Percentiles rank a stretch among this genome's conserved stretches.
Evolutionary conservation across 2,329 filamentous ascomycete species (phyloP).

Genomic region (Arthrinium puccinioides): DNA sequence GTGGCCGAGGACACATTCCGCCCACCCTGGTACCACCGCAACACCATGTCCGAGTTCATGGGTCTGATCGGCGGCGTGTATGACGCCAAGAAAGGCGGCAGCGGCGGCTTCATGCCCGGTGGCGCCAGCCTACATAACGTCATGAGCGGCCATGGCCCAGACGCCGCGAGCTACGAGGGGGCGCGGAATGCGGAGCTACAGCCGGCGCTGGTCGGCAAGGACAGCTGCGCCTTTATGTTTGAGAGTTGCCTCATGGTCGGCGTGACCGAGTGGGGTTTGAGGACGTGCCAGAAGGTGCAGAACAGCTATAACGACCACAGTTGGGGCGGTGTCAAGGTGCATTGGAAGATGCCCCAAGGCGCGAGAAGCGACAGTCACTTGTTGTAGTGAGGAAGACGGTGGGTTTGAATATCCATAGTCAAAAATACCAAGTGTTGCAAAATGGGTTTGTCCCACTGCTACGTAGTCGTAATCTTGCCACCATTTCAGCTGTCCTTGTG

Average conservation of each 20-base stretch:
- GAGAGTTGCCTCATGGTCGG: slow-evolving; percentile 64
- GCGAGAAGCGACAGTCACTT: slow-evolving; percentile 16
- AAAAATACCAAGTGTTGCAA: no score
- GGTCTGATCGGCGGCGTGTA: slow-evolving; percentile 40
- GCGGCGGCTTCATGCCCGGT: slow-evolving; percentile 37
- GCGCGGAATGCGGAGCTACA: slow-evolving; percentile 56
- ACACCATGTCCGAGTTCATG: slow-evolving; percentile 49
- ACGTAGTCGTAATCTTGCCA: no score
- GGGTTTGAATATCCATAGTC: no score
- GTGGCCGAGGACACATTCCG: slow-evolving; percentile 54
- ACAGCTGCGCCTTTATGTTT: slow-evolving; percentile 63
- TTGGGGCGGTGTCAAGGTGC: slow-evolving; percentile 62
- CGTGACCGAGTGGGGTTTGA: slow-evolving; percentile 62
- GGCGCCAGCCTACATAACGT: slow-evolving; percentile 50
- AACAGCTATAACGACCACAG: slow-evolving; percentile 73
- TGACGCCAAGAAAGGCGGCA: slow-evolving; percentile 43
- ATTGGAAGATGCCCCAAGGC: slow-evolving; percentile 44
- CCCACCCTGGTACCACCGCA: slow-evolving; percentile 55
- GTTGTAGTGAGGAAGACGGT: slow-evolving; percentile 15
- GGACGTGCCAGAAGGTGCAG: slow-evolving; percentile 52
- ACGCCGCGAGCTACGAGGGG: slow-evolving; percentile 41
- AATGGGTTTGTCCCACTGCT: no score
- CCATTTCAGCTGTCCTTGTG: no score
- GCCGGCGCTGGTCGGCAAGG: slow-evolving; percentile 50
- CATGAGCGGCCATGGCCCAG: slow-evolving; percentile 51